These are phyloP conservation scores for bread wheat (Triticum aestivum) DNA, from an alignment of 176 grass and related monocot species.

Conservation along the genomic window IWGSC_CS_RefSeq_v2.1 NC_057802.1:543200758-543201257, in stretches of 20 bases:
- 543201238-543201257: conserved; percentile 62
- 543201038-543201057: conserved; percentile 46
- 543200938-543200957: neutral
- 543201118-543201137: conserved; percentile 83
- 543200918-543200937: neutral
- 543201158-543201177: neutral
- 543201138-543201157: neutral
- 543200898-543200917: neutral
- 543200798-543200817: conserved; percentile 37
- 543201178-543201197: conserved; percentile 31
- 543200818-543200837: conserved; percentile 9
- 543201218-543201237: conserved; percentile 71
- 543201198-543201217: neutral
- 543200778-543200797: conserved; percentile 32
- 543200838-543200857: neutral
- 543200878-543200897: conserved; percentile 34
- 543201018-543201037: conserved; percentile 52
- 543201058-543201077: conserved; percentile 87
- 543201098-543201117: conserved; percentile 68
- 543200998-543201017: conserved; percentile 61
- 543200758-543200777: conserved; percentile 31
- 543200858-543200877: neutral
- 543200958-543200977: conserved; percentile 1
- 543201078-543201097: conserved; percentile 74
- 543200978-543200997: conserved; percentile 8